Base-by-base conservation (phyloP, 106 monocot species). In the Platanthera zijinensis region DNA sequence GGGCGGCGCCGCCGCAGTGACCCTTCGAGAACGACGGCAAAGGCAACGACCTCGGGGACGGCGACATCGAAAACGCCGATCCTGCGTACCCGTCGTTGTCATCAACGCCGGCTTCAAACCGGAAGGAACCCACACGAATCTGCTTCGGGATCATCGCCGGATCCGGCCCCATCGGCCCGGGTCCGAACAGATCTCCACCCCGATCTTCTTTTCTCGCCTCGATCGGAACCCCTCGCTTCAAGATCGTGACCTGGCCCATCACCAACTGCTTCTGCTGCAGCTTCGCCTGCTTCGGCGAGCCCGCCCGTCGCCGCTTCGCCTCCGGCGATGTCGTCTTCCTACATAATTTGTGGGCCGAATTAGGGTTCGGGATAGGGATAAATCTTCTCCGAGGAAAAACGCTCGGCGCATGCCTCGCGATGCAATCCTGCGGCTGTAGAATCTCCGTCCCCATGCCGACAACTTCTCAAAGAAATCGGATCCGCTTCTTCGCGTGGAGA, bases 31-130 rank as follows among this genome's bases (percentile, higher is more conserved):
- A 69, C 0, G 28, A 69, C 30, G 78, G 70, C 12, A 78, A 9
- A 22, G 76, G 76, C 61, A 76, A 21, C 76, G 61, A 48, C 64
- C 48, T 50, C 47, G 76, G 76, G 18, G 76, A 50, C 48, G 76
- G 76, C 47, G 76, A 76, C 50, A 8, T 77, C 68, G 68, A 67
- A 51, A 77, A 68, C 49, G 67, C 77, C 7, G 77, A 77, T 49
- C 77, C 77, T 1, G 77, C 77, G 68, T 77, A 77, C 2, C 17
- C 68, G 17, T 72, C 49, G 9, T 39, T 61, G 1, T 39, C 2
- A 3, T 3, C 39, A 1, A 2, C 39, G 39, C 0, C 39, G 61
- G 15, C 61, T 6, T 17, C 13, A 3, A 6, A 3, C 4, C 61
- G 12, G 61, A 6, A 61, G 7, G 17, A 18, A 17, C 13, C 61